phyloP scores from a whole-genome alignment of 768 basidiomycete genomes.

The Chlorophyllum brunneum region DNA sequence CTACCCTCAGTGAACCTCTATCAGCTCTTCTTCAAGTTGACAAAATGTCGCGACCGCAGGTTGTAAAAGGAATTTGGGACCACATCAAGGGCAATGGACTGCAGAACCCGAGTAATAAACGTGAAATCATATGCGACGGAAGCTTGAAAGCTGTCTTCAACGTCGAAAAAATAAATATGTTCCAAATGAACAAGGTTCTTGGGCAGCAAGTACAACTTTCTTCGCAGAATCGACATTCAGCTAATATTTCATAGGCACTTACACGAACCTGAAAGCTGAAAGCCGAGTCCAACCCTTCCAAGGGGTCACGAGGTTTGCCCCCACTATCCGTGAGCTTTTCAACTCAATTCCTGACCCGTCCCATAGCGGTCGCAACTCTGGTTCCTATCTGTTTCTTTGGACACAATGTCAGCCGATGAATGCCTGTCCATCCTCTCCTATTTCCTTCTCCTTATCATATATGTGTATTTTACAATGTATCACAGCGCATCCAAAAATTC shows the following conservation, averaged over 20 bases:
- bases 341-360: neutral
- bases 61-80: slow-evolving; percentile 87
- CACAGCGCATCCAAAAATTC: slow-evolving; percentile 3
- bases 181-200: slow-evolving; percentile 90
- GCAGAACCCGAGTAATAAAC: slow-evolving; percentile 82
- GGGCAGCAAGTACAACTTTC: slow-evolving; percentile 51
- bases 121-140: slow-evolving; percentile 83
- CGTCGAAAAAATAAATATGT: slow-evolving; percentile 85
- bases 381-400: neutral
- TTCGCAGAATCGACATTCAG: neutral
- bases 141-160: slow-evolving; percentile 71
- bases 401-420: too few species aligned
- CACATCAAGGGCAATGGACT: slow-evolving; percentile 80
- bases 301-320: neutral
- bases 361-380: neutral
- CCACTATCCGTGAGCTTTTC: neutral
- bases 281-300: neutral
- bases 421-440: neutral
- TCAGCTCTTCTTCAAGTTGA: slow-evolving; percentile 64
- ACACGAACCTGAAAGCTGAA: slow-evolving; percentile 28
- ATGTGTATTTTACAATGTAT: slow-evolving; percentile 13
- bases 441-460: neutral
- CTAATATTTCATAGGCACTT: slow-evolving; percentile 26
- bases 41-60: slow-evolving; percentile 79
- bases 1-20: slow-evolving; percentile 57